A percentile compares a stretch with the other conserved stretches of the same genome.
Evolutionary conservation across 768 basidiomycete genomes (phyloP).

Genomic region (Pleurotus citrinopileatus): DNA sequence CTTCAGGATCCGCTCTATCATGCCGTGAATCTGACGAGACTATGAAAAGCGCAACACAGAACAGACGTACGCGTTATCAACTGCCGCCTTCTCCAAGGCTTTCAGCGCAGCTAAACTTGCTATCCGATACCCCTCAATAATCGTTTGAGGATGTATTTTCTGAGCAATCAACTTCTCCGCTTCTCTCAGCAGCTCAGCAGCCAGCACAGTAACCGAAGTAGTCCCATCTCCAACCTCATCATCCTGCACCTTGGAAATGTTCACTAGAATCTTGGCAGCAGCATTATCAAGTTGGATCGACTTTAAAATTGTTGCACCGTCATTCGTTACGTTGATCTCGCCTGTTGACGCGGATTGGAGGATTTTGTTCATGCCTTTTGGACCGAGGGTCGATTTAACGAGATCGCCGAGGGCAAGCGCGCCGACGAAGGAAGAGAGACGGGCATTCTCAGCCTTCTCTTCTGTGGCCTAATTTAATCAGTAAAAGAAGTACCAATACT

Average conservation of each 20-base stretch:
- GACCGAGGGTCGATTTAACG: slow-evolving; percentile 97
- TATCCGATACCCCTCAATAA: slow-evolving; percentile 94
- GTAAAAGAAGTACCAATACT: no score
- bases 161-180: slow-evolving; percentile 91
- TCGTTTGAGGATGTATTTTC: slow-evolving; percentile 97
- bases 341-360: slow-evolving; percentile 88
- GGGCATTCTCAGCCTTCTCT: slow-evolving; percentile 97
- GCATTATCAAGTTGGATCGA: slow-evolving; percentile 97
- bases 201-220: slow-evolving; percentile 87
- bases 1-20: slow-evolving; percentile 61
- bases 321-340: slow-evolving; percentile 96
- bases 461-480: slow-evolving; percentile 64
- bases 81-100: slow-evolving; percentile 79
- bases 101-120: slow-evolving; percentile 82
- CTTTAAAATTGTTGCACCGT: slow-evolving; percentile 98
- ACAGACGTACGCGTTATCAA: slow-evolving; percentile 76
- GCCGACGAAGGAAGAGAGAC: slow-evolving; percentile 96
- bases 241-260: slow-evolving; percentile 99
- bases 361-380: slow-evolving; percentile 99
- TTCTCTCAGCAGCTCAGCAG: slow-evolving; percentile 88
- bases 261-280: slow-evolving; percentile 98
- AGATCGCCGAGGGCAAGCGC: slow-evolving; percentile 97
- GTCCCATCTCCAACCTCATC: slow-evolving; percentile 98
- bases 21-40: background rate
- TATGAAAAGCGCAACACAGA: background rate